A percentile compares a stretch with the other conserved stretches of the same genome.
phyloP scores from a whole-genome alignment of 805 yeast species.

The Teunomyces stri region DNA sequence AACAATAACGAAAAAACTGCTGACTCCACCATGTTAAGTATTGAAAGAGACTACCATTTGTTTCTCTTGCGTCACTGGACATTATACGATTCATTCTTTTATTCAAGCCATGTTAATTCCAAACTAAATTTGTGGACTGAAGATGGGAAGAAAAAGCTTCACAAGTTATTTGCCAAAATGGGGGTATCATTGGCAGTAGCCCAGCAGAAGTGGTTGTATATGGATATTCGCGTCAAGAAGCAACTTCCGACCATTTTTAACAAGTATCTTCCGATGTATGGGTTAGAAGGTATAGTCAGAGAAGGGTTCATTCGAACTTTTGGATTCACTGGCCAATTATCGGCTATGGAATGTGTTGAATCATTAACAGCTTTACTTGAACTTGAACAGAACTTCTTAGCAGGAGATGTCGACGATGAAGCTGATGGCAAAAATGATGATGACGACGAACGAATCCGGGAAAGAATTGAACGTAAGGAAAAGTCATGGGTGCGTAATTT shows the following conservation, averaged over 20 bases:
- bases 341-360: slow-evolving; percentile 93
- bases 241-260: slow-evolving; percentile 67
- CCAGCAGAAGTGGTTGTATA: slow-evolving; percentile 86
- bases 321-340: slow-evolving; percentile 83
- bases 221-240: slow-evolving; percentile 77
- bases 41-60: slow-evolving; percentile 82
- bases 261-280: slow-evolving; percentile 70
- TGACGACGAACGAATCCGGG: slow-evolving; percentile 16
- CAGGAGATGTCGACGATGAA: slow-evolving; percentile 10
- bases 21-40: slow-evolving; percentile 47
- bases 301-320: slow-evolving; percentile 85
- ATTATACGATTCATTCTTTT: slow-evolving; percentile 82
- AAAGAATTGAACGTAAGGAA: slow-evolving; percentile 42
- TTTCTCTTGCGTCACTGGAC: slow-evolving; percentile 92
- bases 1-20: slow-evolving; percentile 29
- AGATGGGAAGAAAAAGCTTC: slow-evolving; percentile 81
- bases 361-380: slow-evolving; percentile 83
- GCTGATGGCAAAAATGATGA: slow-evolving; percentile 20
- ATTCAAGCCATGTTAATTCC: slow-evolving; percentile 88
- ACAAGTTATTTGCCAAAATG: slow-evolving; percentile 93
- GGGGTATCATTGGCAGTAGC: slow-evolving; percentile 90
- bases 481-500: slow-evolving; percentile 72
- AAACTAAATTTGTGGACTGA: slow-evolving; percentile 87
- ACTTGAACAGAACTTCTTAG: slow-evolving; percentile 37
- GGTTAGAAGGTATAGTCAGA: slow-evolving; percentile 75